Evolutionary conservation across 345 rosid genomes (phyloP).

Genomic region (Mercurialis annua): DNA sequence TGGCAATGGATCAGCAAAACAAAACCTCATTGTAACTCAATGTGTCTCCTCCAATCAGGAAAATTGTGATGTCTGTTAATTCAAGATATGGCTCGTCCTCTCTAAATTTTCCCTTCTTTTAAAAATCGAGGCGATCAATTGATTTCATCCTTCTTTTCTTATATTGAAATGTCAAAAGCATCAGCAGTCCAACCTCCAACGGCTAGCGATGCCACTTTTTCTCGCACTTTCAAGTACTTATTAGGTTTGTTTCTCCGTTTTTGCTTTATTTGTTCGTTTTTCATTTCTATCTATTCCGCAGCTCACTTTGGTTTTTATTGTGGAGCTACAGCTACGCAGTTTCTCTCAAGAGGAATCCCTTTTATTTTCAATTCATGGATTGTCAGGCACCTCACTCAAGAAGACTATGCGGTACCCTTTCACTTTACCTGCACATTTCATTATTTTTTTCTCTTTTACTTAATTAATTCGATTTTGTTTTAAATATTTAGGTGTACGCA

Average conservation of each 20-base stretch:
- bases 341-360: constrained; percentile 81
- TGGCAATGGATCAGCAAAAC: too few relatives aligned
- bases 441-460: constrained; percentile 2
- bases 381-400: constrained; percentile 66
- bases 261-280: background rate
- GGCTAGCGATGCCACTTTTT: constrained; percentile 20
- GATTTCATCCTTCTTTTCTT: background rate
- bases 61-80: too few relatives aligned
- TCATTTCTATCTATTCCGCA: background rate
- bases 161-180: constrained; percentile 17
- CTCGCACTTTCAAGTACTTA: constrained; percentile 32
- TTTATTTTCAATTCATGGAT: constrained; percentile 86
- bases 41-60: too few relatives aligned
- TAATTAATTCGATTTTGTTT: background rate
- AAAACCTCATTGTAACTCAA: too few relatives aligned
- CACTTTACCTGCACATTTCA: background rate
- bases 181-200: constrained; percentile 13
- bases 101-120: too few relatives aligned
- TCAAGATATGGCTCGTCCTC: too few relatives aligned
- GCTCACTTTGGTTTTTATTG: background rate
- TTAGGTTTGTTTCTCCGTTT: constrained; percentile 15
- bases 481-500: constrained; percentile 60
- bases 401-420: constrained; percentile 70
- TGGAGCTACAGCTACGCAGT: constrained; percentile 54
- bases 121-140: too few relatives aligned